Evolutionary conservation across 176 grass and related monocot genomes (phyloP).

Genomic region (Aegilops tauschii): DNA sequence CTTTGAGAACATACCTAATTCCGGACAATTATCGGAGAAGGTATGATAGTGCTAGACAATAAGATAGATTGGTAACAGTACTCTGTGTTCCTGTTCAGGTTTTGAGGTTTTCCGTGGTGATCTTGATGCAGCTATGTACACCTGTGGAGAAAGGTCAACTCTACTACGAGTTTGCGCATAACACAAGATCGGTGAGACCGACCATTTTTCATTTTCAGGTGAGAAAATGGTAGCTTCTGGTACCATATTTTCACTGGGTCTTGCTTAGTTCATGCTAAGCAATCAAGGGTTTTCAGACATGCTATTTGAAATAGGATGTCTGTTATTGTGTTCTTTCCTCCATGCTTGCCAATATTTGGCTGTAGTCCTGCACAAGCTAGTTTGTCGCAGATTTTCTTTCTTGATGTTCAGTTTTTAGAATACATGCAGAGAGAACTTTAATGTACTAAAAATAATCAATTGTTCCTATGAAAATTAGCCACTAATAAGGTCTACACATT

Average conservation of each 20-base stretch:
- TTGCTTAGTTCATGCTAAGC: background rate
- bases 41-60: constrained; percentile 30
- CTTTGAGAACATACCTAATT: constrained; percentile 80
- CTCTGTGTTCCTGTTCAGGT: background rate
- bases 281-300: background rate
- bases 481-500: background rate
- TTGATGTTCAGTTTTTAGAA: background rate
- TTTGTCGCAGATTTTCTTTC: background rate
- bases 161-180: constrained; percentile 77
- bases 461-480: background rate
- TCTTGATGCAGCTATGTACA: constrained; percentile 51
- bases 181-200: constrained; percentile 71
- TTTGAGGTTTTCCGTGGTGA: background rate
- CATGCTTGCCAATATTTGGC: background rate
- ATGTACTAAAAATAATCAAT: background rate
- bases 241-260: background rate
- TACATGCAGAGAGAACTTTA: background rate
- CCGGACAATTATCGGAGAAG: constrained; percentile 60
- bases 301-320: background rate
- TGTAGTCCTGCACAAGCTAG: background rate
- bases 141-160: constrained; percentile 50
- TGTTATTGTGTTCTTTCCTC: background rate
- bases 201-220: constrained; percentile 90
- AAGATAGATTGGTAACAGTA: background rate
- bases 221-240: constrained; percentile 17